These are phyloP conservation scores for Umbelopsis sp. DNA, from an alignment of 371 early-diverging fungal species.

Conservation along the genomic window DNA sequence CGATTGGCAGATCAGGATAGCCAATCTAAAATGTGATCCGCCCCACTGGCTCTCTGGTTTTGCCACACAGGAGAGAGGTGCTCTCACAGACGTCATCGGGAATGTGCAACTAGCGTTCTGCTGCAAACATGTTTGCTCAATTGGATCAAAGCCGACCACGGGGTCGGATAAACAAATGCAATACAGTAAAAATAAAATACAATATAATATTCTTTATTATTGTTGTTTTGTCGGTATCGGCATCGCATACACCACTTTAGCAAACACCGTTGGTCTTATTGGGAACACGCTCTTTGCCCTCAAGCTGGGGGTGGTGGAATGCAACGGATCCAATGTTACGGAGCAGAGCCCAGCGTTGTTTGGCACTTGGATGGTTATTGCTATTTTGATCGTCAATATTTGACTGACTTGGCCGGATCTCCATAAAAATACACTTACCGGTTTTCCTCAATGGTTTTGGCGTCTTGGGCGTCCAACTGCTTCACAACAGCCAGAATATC, in stretches of 20 bases:
- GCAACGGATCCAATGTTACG: conserved; percentile 11
- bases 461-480: conserved; percentile 36
- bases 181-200: no score
- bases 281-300: not conserved
- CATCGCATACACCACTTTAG: not conserved
- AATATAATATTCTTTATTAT: no score
- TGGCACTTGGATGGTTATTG: conserved; percentile 13
- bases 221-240: not conserved
- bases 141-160: no score
- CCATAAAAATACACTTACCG: conserved; percentile 25
- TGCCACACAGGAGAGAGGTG: no score
- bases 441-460: conserved; percentile 29
- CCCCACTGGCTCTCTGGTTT: no score
- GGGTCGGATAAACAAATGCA: no score
- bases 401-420: not conserved
- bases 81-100: no score
- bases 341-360: conserved; percentile 17
- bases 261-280: conserved; percentile 11
- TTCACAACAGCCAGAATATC: conserved; percentile 43
- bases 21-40: no score
- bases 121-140: no score
- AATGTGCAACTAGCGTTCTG: no score
- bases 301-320: not conserved
- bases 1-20: no score
- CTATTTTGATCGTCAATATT: not conserved